Conservation (phyloP, 352 stramenopile species). For the Blastocystis sp. region DNA sequence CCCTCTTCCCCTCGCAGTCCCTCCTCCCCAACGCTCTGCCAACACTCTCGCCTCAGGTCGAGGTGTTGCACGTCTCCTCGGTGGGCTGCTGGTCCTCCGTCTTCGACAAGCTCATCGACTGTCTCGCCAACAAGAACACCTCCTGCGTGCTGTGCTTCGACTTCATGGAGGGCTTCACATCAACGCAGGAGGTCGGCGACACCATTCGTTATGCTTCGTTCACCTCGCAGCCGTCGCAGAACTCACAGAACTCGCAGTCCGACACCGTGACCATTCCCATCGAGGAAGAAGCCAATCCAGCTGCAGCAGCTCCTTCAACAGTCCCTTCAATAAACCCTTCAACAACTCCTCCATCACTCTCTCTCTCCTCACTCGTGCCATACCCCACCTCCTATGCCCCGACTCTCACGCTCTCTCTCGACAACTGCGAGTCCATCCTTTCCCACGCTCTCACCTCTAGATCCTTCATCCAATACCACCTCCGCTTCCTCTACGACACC, state of each 20-base stretch:
- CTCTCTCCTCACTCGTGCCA: background rate
- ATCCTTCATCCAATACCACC: background rate
- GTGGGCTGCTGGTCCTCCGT: slow-evolving; percentile 20
- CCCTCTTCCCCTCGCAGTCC: background rate
- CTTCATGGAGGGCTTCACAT: background rate
- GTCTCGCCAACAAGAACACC: background rate
- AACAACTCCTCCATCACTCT: background rate
- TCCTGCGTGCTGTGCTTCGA: background rate
- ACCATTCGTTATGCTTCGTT: background rate
- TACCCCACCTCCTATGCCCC: background rate
- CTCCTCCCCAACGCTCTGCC: background rate
- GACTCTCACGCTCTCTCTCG: background rate
- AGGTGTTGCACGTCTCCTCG: slow-evolving; percentile 1
- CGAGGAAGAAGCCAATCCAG: background rate
- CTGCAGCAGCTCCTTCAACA: too few species aligned
- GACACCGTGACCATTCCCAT: background rate
- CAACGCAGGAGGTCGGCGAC: background rate
- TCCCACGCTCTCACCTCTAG: background rate
- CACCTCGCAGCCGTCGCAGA: background rate
- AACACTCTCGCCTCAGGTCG: background rate
- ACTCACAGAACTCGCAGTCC: background rate
- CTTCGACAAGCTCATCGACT: slow-evolving; percentile 29
- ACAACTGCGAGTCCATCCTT: background rate
- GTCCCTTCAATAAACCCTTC: too few species aligned
- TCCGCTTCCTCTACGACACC: background rate